Base-by-base conservation (phyloP, 371 early-diverging fungal species). In the Rhizomucor miehei region DNA sequence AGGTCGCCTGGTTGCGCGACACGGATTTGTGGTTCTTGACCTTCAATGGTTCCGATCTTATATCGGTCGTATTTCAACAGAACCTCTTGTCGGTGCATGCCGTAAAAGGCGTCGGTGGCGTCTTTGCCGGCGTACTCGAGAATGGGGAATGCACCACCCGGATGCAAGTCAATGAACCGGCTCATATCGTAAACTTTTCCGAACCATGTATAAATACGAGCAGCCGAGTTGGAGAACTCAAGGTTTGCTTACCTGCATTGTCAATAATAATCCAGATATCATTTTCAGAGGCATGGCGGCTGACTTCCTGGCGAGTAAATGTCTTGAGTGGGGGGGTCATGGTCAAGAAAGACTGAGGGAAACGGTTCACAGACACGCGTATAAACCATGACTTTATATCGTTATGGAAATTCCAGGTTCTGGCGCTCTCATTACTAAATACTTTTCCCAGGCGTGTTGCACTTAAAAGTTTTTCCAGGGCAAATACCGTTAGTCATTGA, bases 161-260 rank as follows among this genome's bases (percentile, higher is more conserved):
- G 99, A 66, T 97, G 97, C 51, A 85, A 79, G 55, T 88, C 75
- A 52, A 96, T 48, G 62, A 97, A 99, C 12, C 74, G 70, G 38
- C 96, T 95, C 59, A 91, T 83, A 67, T 99, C 92, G 71, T 94
- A 98, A 1, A 99, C 94, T 53, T n/a, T n/a, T n/a, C n/a, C n/a
- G n/a, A n/a, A n/a, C n/a, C n/a, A n/a, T n/a, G n/a, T n/a, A n/a
- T n/a, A n/a, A n/a, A n/a, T n/a, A n/a, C n/a, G n/a, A n/a, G n/a
- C n/a, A n/a, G n/a, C n/a, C n/a, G n/a, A n/a, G n/a, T n/a, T n/a
- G n/a, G n/a, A n/a, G n/a, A n/a, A n/a, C n/a, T n/a, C 3, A 29
- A 29, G 8, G 29, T 3, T 29, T 29, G 29, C 29, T 29, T 8
- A 29, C 29, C 94, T 56, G 85, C 85, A 25, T 85, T 84, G 37